Evolutionary conservation across 2,329 filamentous ascomycete species (phyloP), one percentile per base, ranked within the genome.

Genomic region (Pseudocercospora ulei): DNA sequence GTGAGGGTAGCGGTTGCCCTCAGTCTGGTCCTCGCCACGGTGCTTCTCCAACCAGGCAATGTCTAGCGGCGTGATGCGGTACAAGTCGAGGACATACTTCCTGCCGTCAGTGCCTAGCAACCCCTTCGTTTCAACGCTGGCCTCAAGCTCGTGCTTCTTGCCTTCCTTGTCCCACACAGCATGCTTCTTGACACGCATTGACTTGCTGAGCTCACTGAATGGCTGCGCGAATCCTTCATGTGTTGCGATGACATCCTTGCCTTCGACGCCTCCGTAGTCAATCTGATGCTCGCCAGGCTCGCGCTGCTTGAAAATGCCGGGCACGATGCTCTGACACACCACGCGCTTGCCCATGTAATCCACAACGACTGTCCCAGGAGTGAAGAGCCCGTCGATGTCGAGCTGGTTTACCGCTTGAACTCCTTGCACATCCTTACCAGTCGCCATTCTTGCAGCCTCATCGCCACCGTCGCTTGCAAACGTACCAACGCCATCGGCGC

Each of bases 201-300:
- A 76, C 64, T 88, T 86, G 27, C 88, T 95, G 19, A 98, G 73
- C 67, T 92, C 86, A 58, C 84, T 78, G 55, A 98, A 98, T 6
- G 84, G 73, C 17, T 80, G 68, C 0, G 77, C 76, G 55, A 98
- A 98, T 12, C 79, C 77, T 58, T 92, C 80, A 56, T 96, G 85
- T 7, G 84, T 82, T 0, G 90, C 87, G 35, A 98, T 84, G 16
- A 93, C 75, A 51, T 98, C 90, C 65, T 93, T 94, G 50, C 92
- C 90, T 60, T 98, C 90, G 19, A 96, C 90, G 50, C 88, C 90
- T 58, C 90, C 90, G 57, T 98, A 98, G 61, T 98, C 90, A 53
- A 98, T 96, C 63, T 96, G 90, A 64, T 94, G 90, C 73, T 98
- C 90, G 36, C 87, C 90, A 18, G 87, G 85, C 56, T 96, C 90